A percentile compares a stretch with the other conserved stretches of the same genome.
phyloP scores from a whole-genome alignment of 805 yeast species.

The Candida patagonica region DNA sequence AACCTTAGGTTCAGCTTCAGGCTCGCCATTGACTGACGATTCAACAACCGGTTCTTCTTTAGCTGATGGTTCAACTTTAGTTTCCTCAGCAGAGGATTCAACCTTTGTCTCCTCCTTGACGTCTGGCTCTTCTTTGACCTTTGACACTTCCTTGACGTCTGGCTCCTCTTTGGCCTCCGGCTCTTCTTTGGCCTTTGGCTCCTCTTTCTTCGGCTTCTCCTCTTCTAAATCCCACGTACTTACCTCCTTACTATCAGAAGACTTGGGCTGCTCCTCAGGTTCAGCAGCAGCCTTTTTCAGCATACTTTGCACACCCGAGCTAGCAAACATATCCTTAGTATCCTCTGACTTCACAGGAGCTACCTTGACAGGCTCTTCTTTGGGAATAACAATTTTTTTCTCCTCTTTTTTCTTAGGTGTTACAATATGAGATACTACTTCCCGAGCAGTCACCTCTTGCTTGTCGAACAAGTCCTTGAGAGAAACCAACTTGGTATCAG shows the following conservation, averaged over 20 bases:
- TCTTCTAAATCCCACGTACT: conserved; percentile 6
- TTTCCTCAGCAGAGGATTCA: neutral
- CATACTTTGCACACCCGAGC: conserved; percentile 38
- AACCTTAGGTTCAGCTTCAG: neutral
- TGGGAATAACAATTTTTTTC: neutral
- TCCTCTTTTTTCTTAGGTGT: neutral
- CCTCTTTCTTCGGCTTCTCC: conserved; percentile 3
- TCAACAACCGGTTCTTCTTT: conserved; percentile 11
- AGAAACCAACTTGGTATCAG: conserved; percentile 68
- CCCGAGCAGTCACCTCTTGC: conserved; percentile 33
- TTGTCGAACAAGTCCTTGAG: conserved; percentile 81
- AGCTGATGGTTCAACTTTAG: conserved; percentile 8
- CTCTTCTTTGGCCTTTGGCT: conserved; percentile 12
- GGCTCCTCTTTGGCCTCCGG: conserved; percentile 13
- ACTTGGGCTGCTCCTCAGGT: conserved; percentile 1
- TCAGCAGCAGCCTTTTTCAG: conserved; percentile 38
- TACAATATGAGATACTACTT: neutral
- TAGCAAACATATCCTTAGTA: conserved; percentile 41
- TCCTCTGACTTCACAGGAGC: conserved; percentile 19
- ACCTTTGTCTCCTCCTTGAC: conserved; percentile 3
- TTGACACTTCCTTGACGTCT: conserved; percentile 12
- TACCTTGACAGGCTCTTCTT: conserved; percentile 11
- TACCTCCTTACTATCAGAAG: conserved; percentile 13
- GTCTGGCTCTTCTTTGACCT: conserved; percentile 11
- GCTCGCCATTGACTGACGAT: conserved; percentile 3